Conservation (phyloP, 1,284 basidiomycete species). For the Taiwanofungus camphoratus region DNA sequence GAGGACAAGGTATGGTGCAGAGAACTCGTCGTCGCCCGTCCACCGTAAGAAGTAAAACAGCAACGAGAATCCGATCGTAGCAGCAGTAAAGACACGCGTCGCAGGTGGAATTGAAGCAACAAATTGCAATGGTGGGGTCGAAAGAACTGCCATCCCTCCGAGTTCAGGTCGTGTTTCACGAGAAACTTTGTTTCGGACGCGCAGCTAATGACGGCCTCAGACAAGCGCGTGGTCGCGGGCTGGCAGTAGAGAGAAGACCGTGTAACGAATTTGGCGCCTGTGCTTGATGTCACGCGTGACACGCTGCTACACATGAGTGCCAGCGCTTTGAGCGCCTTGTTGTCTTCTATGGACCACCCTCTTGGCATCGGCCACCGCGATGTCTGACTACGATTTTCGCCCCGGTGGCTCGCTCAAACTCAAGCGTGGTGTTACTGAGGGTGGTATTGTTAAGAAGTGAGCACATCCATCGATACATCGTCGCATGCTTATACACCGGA, state of each 20-base stretch:
- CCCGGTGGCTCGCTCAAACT: slow-evolving; percentile 88
- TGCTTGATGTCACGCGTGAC: too few relatives aligned
- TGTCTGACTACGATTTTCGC: slow-evolving; percentile 83
- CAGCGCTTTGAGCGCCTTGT: slow-evolving; percentile 22
- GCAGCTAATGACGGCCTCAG: too few relatives aligned
- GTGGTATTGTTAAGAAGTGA: slow-evolving; percentile 79
- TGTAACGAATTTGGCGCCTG: too few relatives aligned
- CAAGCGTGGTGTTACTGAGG: slow-evolving; percentile 75
- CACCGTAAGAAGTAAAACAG: slow-evolving; percentile 62
- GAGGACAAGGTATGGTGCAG: slow-evolving; percentile 75
- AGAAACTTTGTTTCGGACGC: too few relatives aligned
- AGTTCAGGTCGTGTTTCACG: too few relatives aligned
- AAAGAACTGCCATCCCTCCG: slow-evolving; percentile 79
- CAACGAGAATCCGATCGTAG: slow-evolving; percentile 60
- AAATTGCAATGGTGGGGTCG: slow-evolving; percentile 57
- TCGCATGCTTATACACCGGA: slow-evolving; percentile 14
- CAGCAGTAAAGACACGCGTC: slow-evolving; percentile 71
- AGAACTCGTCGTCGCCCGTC: slow-evolving; percentile 40
- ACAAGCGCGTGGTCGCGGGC: too few relatives aligned
- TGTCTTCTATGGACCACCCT: slow-evolving; percentile 16
- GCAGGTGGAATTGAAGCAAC: slow-evolving; percentile 71
- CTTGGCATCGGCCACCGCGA: slow-evolving; percentile 29
- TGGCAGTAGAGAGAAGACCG: too few relatives aligned
- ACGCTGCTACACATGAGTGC: slow-evolving; percentile 5
- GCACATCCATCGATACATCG: slow-evolving; percentile 24